Base-by-base conservation (phyloP, 169 alveolate species). In the Theileria equi region DNA sequence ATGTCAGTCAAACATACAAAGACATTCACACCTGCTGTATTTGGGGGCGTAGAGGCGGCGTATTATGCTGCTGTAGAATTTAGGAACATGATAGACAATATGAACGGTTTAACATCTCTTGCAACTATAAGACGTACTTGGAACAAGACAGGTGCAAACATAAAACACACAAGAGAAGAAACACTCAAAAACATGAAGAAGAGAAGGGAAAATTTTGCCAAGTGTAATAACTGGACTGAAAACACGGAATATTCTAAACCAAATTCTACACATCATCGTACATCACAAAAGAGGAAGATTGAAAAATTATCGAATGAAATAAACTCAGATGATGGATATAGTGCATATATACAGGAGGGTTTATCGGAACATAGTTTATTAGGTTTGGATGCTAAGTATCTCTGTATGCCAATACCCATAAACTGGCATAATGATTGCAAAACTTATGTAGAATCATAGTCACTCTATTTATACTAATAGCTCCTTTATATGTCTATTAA, bases 11-110 rank as follows among this genome's bases (percentile, higher is more conserved):
- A 62, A 31, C 84, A 74, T 58, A 49, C 84, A 23, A 74, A 74
- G 43, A 74, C 84, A 2, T 74, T 74, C 44, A 74, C 84, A 3
- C 84, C 84, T 6, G 55, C 69, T 31, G 44, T 74, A 4, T 74
- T 74, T 26, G 84, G 84, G 26, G 84, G 84, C 25, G 80, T 74
- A 11, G 34, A 57, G 64, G 84, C 44, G 64, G 84, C 84, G 2
- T 74, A 74, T 41, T 48, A 74, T 35, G 84, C 84, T 7, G 84
- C 84, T 1, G 64, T 74, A n/a, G 80, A 64, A 55, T 74, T 60
- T 50, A 52, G 70, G 58, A 43, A 21, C 40, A 47, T 69, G 28
- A 43, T 74, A 11, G 84, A 74, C 35, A 58, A 50, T 43, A 74
- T 74, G 31, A 57, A 60, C 17, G 16, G 38, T 31, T 29, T 60